These are phyloP conservation scores for Metschnikowia hibisci DNA, from an alignment of 805 yeast genomes.

Conservation along the genomic window DNA sequence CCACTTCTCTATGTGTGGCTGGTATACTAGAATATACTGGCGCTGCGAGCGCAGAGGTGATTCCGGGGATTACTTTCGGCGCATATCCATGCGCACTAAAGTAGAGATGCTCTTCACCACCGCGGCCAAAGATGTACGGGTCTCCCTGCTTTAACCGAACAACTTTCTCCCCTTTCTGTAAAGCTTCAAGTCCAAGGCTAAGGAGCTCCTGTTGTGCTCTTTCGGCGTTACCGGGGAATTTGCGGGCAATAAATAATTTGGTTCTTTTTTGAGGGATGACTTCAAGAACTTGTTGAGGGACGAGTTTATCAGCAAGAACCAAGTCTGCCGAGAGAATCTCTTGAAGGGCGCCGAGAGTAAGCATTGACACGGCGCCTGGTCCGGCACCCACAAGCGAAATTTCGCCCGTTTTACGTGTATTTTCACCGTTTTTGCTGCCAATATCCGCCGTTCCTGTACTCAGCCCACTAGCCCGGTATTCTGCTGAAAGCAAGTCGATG, in stretches of 20 bases:
- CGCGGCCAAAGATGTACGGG: slow-evolving; percentile 94
- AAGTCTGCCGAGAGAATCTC: slow-evolving; percentile 81
- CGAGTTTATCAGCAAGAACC: slow-evolving; percentile 85
- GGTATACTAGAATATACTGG: slow-evolving; percentile 81
- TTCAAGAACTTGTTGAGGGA: slow-evolving; percentile 81
- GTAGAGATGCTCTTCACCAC: slow-evolving; percentile 83
- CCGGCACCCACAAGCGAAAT: slow-evolving; percentile 90
- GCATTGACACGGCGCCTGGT: slow-evolving; percentile 79
- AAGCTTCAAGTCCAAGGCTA: slow-evolving; percentile 62
- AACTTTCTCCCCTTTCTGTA: slow-evolving; percentile 66
- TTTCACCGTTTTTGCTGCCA: no score
- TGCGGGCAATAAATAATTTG: slow-evolving; percentile 79
- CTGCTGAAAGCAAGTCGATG: slow-evolving; percentile 51
- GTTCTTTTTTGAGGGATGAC: slow-evolving; percentile 70
- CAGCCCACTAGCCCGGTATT: slow-evolving; percentile 21
- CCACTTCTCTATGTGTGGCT: slow-evolving; percentile 86
- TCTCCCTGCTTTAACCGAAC: slow-evolving; percentile 95
- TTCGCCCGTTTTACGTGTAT: slow-evolving; percentile 5
- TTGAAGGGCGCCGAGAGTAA: slow-evolving; percentile 80
- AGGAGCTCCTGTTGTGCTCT: slow-evolving; percentile 84
- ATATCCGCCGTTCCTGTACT: slow-evolving; percentile 11
- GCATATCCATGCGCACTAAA: slow-evolving; percentile 64
- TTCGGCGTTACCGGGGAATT: slow-evolving; percentile 96
- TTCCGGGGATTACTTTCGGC: slow-evolving; percentile 80
- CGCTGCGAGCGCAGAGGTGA: slow-evolving; percentile 86